These are phyloP conservation scores for Venturia aucupariae DNA, from an alignment of 2,329 filamentous ascomycete genomes.

Conservation along the genomic window DNA sequence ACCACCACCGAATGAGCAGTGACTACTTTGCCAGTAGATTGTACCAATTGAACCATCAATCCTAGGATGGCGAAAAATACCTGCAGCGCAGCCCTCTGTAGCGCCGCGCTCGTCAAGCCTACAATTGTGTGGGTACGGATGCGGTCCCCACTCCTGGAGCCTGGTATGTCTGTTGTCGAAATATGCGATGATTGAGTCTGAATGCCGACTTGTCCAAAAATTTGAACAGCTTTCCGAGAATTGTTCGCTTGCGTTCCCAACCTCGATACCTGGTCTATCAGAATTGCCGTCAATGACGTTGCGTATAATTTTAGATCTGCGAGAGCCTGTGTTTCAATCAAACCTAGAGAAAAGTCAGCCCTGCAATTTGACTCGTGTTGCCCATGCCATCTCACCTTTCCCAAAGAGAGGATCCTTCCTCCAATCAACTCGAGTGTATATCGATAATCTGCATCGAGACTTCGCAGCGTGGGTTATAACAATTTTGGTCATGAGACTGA, in stretches of 20 bases:
- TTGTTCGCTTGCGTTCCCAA: slow-evolving; percentile 56
- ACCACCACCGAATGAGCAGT: slow-evolving; percentile 70
- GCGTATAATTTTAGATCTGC: slow-evolving; percentile 65
- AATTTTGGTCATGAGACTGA: slow-evolving; percentile 78
- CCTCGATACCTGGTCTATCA: slow-evolving; percentile 67
- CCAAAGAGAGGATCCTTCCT: slow-evolving; percentile 48
- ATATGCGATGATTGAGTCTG: slow-evolving; percentile 51
- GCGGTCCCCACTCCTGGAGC: neutral
- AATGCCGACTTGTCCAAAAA: slow-evolving; percentile 67
- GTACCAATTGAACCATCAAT: slow-evolving; percentile 59
- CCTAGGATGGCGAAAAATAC: slow-evolving; percentile 54
- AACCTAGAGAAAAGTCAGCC: slow-evolving; percentile 23
- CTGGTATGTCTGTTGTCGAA: slow-evolving; percentile 26
- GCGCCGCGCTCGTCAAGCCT: neutral
- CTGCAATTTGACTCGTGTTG: neutral
- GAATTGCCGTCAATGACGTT: slow-evolving; percentile 64
- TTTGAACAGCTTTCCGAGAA: slow-evolving; percentile 68
- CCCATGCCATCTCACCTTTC: slow-evolving; percentile 25
- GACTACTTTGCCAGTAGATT: slow-evolving; percentile 52
- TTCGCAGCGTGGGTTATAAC: slow-evolving; percentile 92
- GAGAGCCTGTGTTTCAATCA: slow-evolving; percentile 58
- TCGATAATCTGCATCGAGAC: slow-evolving; percentile 80
- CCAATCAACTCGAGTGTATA: slow-evolving; percentile 88
- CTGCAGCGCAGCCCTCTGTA: slow-evolving; percentile 2
- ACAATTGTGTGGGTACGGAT: slow-evolving; percentile 7